phyloP scores from a whole-genome alignment of 768 basidiomycete species.

The Boletales sp. region DNA sequence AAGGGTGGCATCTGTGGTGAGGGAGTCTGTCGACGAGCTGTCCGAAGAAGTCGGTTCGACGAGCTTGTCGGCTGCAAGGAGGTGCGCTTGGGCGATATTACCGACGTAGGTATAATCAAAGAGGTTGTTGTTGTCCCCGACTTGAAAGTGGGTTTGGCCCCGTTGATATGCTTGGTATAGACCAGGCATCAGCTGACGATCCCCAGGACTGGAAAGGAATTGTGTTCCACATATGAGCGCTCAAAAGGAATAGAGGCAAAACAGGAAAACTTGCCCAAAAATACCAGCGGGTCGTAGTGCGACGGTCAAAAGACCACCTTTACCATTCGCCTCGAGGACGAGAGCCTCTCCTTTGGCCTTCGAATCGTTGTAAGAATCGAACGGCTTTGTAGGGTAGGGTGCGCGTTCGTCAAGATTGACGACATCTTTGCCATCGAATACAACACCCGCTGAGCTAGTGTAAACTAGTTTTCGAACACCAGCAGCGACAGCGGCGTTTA shows the following conservation, averaged over 20 bases:
- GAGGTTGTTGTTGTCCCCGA: constrained; percentile 90
- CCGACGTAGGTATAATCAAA: constrained; percentile 97
- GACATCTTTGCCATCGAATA: constrained; percentile 79
- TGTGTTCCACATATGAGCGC: not conserved
- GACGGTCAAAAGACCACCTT: constrained; percentile 80
- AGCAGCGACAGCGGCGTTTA: constrained; percentile 71
- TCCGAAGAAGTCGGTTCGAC: constrained; percentile 42
- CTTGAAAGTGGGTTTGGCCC: constrained; percentile 86
- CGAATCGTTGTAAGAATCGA: constrained; percentile 93
- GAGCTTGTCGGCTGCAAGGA: constrained; percentile 90
- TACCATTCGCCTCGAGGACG: constrained; percentile 83
- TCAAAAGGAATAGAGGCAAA: not conserved
- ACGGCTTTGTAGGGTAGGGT: constrained; percentile 62
- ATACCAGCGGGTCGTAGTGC: constrained; percentile 92
- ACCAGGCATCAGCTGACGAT: constrained; percentile 81
- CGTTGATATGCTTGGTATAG: constrained; percentile 74
- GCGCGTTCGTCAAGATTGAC: constrained; percentile 87
- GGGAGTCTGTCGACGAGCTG: constrained; percentile 6
- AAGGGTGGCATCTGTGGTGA: constrained; percentile 32
- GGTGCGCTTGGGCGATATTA: constrained; percentile 91
- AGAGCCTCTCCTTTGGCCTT: constrained; percentile 86
- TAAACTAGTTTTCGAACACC: constrained; percentile 87
- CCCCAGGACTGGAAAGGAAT: constrained; percentile 65
- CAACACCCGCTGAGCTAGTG: constrained; percentile 89
- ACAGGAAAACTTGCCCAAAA: constrained; percentile 66